These are phyloP conservation scores for Solanum chacoense DNA, from an alignment of 305 asterid species.

Conservation along the genomic window DNA sequence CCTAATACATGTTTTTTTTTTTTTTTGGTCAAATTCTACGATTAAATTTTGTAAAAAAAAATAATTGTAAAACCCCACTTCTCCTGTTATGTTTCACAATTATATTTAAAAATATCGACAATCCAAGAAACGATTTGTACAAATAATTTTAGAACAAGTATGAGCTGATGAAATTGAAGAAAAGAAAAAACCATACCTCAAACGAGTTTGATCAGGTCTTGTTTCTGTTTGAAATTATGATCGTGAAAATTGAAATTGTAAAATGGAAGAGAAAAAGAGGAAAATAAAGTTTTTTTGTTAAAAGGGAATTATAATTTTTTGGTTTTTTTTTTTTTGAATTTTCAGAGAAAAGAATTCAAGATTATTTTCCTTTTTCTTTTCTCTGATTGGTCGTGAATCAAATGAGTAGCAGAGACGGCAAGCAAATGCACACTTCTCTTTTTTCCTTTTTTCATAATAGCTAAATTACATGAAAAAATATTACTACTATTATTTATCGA, in stretches of 20 bases:
- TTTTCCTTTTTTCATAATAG: not conserved
- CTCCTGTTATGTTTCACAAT: not conserved
- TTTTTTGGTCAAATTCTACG: not conserved
- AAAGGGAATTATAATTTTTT: not conserved
- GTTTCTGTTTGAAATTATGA: not conserved
- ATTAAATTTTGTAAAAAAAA: not conserved
- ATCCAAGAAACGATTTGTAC: not conserved
- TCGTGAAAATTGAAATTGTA: not conserved
- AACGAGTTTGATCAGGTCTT: not conserved
- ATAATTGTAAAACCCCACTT: not conserved
- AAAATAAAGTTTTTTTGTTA: not conserved
- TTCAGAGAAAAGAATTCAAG: not conserved
- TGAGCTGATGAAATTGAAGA: not conserved
- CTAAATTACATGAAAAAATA: not conserved
- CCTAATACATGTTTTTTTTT: not conserved
- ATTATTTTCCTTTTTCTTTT: not conserved
- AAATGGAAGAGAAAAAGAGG: not conserved
- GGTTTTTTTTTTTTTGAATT: not conserved
- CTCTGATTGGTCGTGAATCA: not conserved
- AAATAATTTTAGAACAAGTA: not conserved
- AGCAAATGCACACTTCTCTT: not conserved
- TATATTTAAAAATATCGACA: not conserved
- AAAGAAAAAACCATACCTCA: not conserved
- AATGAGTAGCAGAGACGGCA: not conserved
- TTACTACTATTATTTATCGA: not conserved